Percentiles rank a stretch among this genome's conserved stretches.
phyloP scores from a whole-genome alignment of 1,139 yeast species.

The Candida frijolesensis region DNA sequence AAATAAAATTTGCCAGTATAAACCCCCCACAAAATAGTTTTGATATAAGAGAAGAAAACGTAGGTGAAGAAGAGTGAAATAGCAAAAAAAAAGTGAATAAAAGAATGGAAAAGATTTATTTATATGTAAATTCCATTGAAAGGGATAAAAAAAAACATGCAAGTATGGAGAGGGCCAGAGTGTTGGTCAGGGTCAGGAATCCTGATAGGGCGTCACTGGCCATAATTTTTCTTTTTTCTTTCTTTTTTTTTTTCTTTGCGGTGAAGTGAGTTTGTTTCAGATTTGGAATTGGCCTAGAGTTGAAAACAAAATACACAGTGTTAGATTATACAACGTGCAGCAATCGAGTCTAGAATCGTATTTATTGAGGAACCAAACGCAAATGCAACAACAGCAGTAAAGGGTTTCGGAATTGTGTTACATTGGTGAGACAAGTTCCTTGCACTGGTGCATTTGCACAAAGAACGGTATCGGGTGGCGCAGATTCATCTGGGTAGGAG shows the following conservation, averaged over 20 bases:
- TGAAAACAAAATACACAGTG: background rate
- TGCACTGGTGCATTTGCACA: background rate
- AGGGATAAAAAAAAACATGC: background rate
- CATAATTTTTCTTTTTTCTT: background rate
- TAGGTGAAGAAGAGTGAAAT: background rate
- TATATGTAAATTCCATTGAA: background rate
- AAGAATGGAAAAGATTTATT: slow-evolving; percentile 1
- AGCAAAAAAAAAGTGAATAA: background rate
- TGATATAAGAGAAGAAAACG: no score
- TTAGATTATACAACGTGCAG: background rate
- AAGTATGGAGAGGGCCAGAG: background rate
- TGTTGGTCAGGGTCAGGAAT: background rate
- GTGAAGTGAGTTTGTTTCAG: slow-evolving; percentile 2
- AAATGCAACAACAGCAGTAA: background rate
- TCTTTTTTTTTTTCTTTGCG: background rate
- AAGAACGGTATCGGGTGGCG: background rate
- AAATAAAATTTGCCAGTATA: no score
- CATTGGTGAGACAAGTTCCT: background rate
- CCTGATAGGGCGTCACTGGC: background rate
- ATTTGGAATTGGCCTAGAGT: background rate
- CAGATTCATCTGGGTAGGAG: no score
- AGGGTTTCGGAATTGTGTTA: no score
- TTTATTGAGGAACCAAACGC: background rate
- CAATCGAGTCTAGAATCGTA: slow-evolving; percentile 1
- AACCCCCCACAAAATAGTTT: no score